Evolutionary conservation across 495 filamentous ascomycete genomes (phyloP), one percentile per base, ranked within the genome.

Genomic region (Poronia punctata): DNA sequence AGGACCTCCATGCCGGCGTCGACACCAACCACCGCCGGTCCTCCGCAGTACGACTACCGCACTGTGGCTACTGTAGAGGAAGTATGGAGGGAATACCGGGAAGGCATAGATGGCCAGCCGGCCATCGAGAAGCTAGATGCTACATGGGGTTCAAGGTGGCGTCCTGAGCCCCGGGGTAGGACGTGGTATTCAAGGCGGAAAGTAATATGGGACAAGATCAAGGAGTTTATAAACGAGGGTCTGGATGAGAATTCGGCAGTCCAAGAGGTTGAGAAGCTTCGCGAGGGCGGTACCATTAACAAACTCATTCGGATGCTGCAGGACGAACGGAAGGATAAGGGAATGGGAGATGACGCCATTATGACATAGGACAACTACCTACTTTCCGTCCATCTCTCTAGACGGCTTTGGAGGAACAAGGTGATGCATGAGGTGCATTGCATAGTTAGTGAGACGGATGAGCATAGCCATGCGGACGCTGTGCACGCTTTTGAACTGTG

Each of bases 151-250:
- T 55, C 57, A 29, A 49, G 54, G 20, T 61, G 57, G 57, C 54
- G 57, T 16, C 54, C 54, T 11, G 57, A 61, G 33, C 54, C 57
- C 9, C 54, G 54, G 7, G 54, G 57, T 31, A 54, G 57, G 31
- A 61, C 57, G 15, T 61, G 57, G 57, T 61, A 61, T 31, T 58
- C 54, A 8, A 53, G 57, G 18, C 46, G 57, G 27, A 61, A 61
- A 43, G 55, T 61, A 28, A 58, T 61, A 16, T 61, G 57, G 57
- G 57, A 61, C 15, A 61, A 61, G 38, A 53, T 61, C 7, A 57
- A 53, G 26, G 57, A 61, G 20, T 51, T 43, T 15, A 57, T 58
- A 36, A 33, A 35, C 9, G 57, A 61, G 35, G 57, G 57, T 7
- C 40, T 61, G 36, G 55, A 49, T 12, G 57, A 61, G 40, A 49